A percentile compares a stretch with the other conserved stretches of the same genome.
Evolutionary conservation across 202 grass and related monocot genomes (phyloP).

Genomic region (Hordeum pubiflorum): DNA sequence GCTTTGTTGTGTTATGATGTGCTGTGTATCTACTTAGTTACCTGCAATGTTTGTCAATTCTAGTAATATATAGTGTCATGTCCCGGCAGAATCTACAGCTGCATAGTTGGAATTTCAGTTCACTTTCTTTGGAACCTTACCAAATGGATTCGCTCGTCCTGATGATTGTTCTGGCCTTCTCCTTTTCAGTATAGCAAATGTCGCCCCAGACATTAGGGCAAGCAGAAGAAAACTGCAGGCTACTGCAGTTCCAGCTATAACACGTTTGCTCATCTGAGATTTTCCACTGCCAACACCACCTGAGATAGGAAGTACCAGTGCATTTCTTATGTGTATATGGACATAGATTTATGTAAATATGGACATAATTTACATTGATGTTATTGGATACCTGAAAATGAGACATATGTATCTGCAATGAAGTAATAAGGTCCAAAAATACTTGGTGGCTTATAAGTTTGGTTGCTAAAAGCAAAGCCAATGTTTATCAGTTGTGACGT

Average conservation of each 20-base stretch:
- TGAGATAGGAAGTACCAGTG: constrained; percentile 24
- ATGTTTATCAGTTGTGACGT: constrained; percentile 34
- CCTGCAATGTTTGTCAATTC: not conserved
- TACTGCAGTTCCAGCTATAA: constrained; percentile 56
- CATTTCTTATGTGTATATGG: constrained; percentile 13
- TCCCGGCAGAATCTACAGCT: not conserved
- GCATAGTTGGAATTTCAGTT: not conserved
- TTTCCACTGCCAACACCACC: constrained; percentile 28
- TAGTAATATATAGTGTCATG: not conserved
- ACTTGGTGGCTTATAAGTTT: constrained; percentile 39
- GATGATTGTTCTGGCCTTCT: constrained; percentile 33
- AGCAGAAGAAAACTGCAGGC: constrained; percentile 49
- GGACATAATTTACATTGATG: not conserved
- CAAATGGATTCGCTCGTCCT: constrained; percentile 64
- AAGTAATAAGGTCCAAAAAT: constrained; percentile 82
- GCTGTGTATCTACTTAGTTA: not conserved
- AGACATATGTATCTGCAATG: constrained; percentile 27
- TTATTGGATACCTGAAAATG: constrained; percentile 32
- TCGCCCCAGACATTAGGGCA: constrained; percentile 37
- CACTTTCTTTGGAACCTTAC: constrained; percentile 42
- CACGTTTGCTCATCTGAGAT: constrained; percentile 38
- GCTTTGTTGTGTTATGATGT: not conserved
- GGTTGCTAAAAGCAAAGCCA: constrained; percentile 51
- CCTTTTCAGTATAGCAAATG: constrained; percentile 62
- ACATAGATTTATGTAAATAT: not conserved